phyloP scores from a whole-genome alignment of 768 basidiomycete species.

The Brasilioporus rufonigricans region DNA sequence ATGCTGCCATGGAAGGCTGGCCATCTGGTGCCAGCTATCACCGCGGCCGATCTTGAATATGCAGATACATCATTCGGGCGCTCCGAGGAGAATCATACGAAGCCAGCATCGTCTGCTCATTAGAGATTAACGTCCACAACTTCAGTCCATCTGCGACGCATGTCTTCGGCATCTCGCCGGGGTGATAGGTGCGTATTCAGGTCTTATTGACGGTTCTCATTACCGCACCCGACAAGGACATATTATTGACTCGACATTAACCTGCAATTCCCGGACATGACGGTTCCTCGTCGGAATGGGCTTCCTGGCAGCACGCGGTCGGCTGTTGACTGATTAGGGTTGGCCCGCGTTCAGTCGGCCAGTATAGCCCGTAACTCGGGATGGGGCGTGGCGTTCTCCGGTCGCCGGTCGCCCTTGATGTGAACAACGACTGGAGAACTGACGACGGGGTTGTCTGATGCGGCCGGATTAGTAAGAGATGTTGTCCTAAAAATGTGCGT shows the following conservation, averaged over 20 bases:
- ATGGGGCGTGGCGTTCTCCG: slow-evolving; percentile 23
- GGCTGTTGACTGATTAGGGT: neutral
- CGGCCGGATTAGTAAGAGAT: slow-evolving; percentile 18
- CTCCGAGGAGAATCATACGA: slow-evolving; percentile 31
- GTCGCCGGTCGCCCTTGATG: slow-evolving; percentile 9
- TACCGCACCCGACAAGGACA: slow-evolving; percentile 19
- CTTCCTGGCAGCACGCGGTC: neutral
- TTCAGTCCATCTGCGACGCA: slow-evolving; percentile 5
- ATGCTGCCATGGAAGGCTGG: slow-evolving; percentile 13
- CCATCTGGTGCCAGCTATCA: slow-evolving; percentile 15
- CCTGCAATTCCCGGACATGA: slow-evolving; percentile 2
- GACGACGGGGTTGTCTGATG: slow-evolving; percentile 8
- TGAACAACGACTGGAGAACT: slow-evolving; percentile 1
- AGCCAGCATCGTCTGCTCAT: neutral
- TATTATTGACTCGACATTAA: slow-evolving; percentile 8
- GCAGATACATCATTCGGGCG: slow-evolving; percentile 1
- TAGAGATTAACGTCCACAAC: slow-evolving; percentile 25
- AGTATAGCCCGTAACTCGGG: neutral
- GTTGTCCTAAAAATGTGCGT: slow-evolving; percentile 7
- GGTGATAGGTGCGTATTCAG: slow-evolving; percentile 10
- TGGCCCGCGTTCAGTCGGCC: neutral
- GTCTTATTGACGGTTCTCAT: slow-evolving; percentile 4
- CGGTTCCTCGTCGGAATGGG: neutral
- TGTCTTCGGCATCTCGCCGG: slow-evolving; percentile 7
- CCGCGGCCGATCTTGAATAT: slow-evolving; percentile 24